Conservation (phyloP, 352 stramenopile species). For the Phytopythium oedochilum region DNA sequence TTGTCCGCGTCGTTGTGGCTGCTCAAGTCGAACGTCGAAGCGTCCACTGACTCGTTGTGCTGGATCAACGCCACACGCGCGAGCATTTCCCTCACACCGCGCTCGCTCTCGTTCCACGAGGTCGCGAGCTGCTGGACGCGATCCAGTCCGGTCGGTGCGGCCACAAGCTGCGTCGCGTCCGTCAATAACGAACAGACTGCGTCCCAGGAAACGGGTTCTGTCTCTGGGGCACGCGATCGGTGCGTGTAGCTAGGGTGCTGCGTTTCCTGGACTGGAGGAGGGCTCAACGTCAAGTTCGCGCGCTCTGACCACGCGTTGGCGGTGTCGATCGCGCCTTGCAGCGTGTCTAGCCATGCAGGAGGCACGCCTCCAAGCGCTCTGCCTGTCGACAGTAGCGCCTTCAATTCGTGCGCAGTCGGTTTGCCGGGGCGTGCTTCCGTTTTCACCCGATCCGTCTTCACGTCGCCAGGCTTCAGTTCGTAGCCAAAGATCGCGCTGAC, state of each 20-base stretch:
- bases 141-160: conserved; percentile 14
- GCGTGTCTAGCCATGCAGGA: neutral
- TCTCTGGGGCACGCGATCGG: neutral
- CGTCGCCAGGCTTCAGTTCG: neutral
- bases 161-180: conserved; percentile 19
- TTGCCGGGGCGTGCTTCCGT: conserved; percentile 3
- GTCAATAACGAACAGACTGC: conserved; percentile 15
- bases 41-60: conserved; percentile 10
- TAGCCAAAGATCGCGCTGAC: conserved; percentile 18
- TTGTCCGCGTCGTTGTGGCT: neutral
- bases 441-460: conserved; percentile 4
- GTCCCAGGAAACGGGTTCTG: neutral
- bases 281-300: neutral
- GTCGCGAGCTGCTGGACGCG: conserved; percentile 18
- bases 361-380: conserved; percentile 1
- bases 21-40: conserved; percentile 5
- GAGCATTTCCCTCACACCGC: conserved; percentile 14
- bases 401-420: conserved; percentile 9
- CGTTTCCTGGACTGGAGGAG: neutral
- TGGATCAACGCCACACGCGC: conserved; percentile 16
- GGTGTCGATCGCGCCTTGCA: neutral
- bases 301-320: neutral
- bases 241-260: neutral
- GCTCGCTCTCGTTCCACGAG: conserved; percentile 23
- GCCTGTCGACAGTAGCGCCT: conserved; percentile 23